These are phyloP conservation scores for Acorus gramineus DNA, from an alignment of 106 monocot genomes.

Conservation along the genomic window DNA sequence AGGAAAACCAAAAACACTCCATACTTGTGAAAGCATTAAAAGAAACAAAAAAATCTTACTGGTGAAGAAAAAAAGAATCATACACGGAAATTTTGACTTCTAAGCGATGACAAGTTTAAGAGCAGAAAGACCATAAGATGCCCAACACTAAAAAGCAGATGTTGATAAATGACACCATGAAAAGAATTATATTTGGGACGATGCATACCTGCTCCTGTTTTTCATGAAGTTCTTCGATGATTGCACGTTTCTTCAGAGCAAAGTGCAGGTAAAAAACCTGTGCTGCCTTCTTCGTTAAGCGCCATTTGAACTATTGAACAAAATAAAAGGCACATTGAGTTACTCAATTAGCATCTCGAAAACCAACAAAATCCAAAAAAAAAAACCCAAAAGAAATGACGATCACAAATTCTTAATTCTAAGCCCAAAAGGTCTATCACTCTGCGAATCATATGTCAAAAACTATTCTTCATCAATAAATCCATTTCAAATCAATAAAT, in stretches of 20 bases:
- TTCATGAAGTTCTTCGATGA: constrained; percentile 85
- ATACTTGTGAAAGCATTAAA: neutral
- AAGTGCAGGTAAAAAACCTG: constrained; percentile 92
- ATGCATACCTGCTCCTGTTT: constrained; percentile 87
- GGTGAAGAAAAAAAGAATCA: neutral
- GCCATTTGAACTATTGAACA: constrained; percentile 74
- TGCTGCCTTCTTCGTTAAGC: constrained; percentile 73
- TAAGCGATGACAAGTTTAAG: no score
- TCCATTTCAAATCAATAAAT: no score
- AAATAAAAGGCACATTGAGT: neutral
- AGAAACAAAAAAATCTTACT: neutral
- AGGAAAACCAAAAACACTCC: neutral
- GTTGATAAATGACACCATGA: no score
- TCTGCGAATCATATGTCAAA: no score
- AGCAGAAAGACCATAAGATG: no score
- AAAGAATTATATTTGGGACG: neutral
- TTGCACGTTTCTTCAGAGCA: constrained; percentile 84
- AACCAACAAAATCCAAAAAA: neutral
- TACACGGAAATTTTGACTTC: no score
- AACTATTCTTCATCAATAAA: no score
- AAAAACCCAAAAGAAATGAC: neutral
- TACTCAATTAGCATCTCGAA: neutral
- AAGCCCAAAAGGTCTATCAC: no score
- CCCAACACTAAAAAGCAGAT: no score
- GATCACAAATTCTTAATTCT: no score